Percentiles rank a stretch among this genome's conserved stretches.
These are phyloP conservation scores for Phaeosphaeriaceae sp. DNA, from an alignment of 2,329 filamentous ascomycete species.

Conservation along the genomic window DNA sequence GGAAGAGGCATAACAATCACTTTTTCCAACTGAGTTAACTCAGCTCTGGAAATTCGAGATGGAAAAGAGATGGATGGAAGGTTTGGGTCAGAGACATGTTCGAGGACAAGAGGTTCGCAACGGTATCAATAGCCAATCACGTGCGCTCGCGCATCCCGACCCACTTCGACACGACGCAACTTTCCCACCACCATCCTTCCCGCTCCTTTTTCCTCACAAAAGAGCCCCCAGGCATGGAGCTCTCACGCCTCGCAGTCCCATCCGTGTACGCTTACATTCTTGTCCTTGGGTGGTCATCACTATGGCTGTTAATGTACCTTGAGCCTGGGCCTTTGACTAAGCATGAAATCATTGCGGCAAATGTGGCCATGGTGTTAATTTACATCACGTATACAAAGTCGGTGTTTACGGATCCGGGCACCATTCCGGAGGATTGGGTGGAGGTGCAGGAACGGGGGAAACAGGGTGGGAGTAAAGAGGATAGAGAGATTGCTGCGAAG, in stretches of 20 bases:
- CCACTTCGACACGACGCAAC: conserved; percentile 6
- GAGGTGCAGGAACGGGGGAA: conserved; percentile 11
- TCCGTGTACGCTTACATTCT: conserved; percentile 69
- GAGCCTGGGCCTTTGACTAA: conserved; percentile 65
- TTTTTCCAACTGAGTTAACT: neutral
- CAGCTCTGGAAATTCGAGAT: conserved; percentile 1
- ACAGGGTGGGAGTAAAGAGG: neutral
- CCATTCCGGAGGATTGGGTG: conserved; percentile 51
- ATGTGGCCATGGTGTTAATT: conserved; percentile 67
- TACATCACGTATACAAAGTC: conserved; percentile 73
- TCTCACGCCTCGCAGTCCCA: conserved; percentile 66
- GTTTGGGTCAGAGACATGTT: neutral
- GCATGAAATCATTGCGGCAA: conserved; percentile 68
- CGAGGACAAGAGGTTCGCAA: neutral
- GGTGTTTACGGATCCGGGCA: conserved; percentile 66
- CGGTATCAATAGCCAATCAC: conserved; percentile 27
- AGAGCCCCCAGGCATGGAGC: conserved; percentile 28
- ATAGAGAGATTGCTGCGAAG: conserved; percentile 21
- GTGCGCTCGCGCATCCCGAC: conserved; percentile 23
- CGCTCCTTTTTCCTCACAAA: conserved; percentile 1
- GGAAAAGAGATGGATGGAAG: neutral
- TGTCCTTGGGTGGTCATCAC: conserved; percentile 75
- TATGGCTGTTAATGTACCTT: conserved; percentile 68
- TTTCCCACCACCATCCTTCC: conserved; percentile 2
- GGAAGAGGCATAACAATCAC: conserved; percentile 29